Percentiles rank a stretch among this genome's conserved stretches.
These are phyloP conservation scores for Massariosphaeria phaeospora DNA, from an alignment of 495 filamentous ascomycete genomes.

Conservation along the genomic window DNA sequence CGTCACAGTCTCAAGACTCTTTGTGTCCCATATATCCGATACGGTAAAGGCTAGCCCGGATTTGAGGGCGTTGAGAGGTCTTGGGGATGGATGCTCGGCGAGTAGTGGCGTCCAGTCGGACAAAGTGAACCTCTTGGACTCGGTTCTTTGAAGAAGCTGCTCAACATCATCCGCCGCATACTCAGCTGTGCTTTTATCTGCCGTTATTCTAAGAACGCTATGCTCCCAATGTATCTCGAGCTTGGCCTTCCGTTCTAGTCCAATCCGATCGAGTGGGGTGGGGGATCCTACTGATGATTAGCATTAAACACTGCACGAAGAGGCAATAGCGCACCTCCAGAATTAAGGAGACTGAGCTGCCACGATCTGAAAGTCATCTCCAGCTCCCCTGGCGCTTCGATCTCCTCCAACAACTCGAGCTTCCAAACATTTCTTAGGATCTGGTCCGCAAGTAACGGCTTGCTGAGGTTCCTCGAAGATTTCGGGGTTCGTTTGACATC, in stretches of 20 bases:
- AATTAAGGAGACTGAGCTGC: slow-evolving; percentile 28
- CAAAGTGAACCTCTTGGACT: slow-evolving; percentile 4
- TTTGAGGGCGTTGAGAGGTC: not conserved
- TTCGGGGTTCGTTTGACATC: slow-evolving; percentile 2
- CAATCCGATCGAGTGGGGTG: slow-evolving; percentile 19
- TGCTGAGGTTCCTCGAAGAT: slow-evolving; percentile 10
- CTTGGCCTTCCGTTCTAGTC: slow-evolving; percentile 20
- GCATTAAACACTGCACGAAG: not conserved
- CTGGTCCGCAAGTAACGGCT: slow-evolving; percentile 19
- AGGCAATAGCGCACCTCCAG: slow-evolving; percentile 9
- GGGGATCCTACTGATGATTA: slow-evolving; percentile 4
- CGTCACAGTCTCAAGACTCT: slow-evolving; percentile 4
- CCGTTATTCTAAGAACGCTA: slow-evolving; percentile 26
- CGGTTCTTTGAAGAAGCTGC: slow-evolving; percentile 5
- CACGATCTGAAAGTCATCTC: slow-evolving; percentile 24
- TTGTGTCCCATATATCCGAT: no score
- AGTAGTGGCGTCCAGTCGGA: slow-evolving; percentile 14
- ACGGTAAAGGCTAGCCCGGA: no score
- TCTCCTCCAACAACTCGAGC: slow-evolving; percentile 26
- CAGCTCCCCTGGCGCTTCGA: slow-evolving; percentile 29
- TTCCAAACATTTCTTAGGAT: slow-evolving; percentile 27
- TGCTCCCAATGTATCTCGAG: slow-evolving; percentile 21
- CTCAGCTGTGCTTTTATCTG: slow-evolving; percentile 31
- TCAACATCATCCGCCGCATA: slow-evolving; percentile 31
- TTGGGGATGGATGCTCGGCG: not conserved